These are phyloP conservation scores for Chlorophyllum brunneum DNA, from an alignment of 768 basidiomycete species.

Conservation along the genomic window DNA sequence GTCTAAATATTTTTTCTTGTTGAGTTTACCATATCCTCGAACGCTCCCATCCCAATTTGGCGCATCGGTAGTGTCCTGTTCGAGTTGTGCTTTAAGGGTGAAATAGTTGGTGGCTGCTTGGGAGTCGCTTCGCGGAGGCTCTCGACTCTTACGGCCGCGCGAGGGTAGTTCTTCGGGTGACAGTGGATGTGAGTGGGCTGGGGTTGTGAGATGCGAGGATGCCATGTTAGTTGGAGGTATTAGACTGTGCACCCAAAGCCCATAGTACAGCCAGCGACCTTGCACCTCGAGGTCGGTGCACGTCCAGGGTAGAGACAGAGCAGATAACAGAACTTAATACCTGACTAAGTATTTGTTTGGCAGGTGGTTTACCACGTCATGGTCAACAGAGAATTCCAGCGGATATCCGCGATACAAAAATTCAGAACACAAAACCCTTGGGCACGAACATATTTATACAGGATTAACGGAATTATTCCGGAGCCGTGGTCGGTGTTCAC, in stretches of 20 bases:
- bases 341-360: conserved; percentile 2
- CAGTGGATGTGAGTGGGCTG: conserved; percentile 72
- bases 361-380: no score
- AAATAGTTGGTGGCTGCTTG: conserved; percentile 49
- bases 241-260: neutral
- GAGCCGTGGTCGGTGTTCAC: neutral
- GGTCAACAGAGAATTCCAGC: no score
- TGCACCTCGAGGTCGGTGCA: neutral
- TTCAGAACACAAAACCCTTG: no score
- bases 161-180: conserved; percentile 49
- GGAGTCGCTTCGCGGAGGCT: conserved; percentile 15
- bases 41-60: conserved; percentile 49
- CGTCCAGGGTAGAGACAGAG: no score
- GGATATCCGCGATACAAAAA: no score
- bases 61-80: conserved; percentile 33
- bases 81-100: conserved; percentile 57
- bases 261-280: neutral
- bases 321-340: neutral
- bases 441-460: neutral
- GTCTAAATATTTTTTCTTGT: conserved; percentile 24
- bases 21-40: conserved; percentile 47
- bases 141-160: conserved; percentile 40
- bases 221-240: conserved; percentile 25
- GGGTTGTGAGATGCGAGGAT: conserved; percentile 43
- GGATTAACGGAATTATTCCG: neutral